A percentile compares a stretch with the other conserved stretches of the same genome.
These are phyloP conservation scores for Podospora pseudocomata DNA, from an alignment of 495 filamentous ascomycete species.

Conservation along the genomic window DNA sequence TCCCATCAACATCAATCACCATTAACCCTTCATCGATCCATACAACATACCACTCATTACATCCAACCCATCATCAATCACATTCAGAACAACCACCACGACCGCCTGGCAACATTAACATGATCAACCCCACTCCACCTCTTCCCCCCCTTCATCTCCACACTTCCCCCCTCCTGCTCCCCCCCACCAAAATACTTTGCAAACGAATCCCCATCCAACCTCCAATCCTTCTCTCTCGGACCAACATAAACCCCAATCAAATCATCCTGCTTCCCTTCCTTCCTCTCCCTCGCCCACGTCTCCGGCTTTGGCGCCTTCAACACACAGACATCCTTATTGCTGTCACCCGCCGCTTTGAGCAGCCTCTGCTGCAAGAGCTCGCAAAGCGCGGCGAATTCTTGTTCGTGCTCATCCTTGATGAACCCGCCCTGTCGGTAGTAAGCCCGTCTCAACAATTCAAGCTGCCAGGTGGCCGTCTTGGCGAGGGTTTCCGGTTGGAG, in stretches of 20 bases:
- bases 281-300: constrained; percentile 20
- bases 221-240: constrained; percentile 24
- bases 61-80: not conserved
- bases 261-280: constrained; percentile 23
- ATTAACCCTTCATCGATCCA: not conserved
- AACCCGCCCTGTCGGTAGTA: constrained; percentile 34
- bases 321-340: not conserved
- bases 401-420: constrained; percentile 29
- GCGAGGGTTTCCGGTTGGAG: constrained; percentile 42
- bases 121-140: constrained; percentile 16
- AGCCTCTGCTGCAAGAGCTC: constrained; percentile 14
- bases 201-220: constrained; percentile 4
- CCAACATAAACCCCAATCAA: constrained; percentile 27
- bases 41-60: not conserved
- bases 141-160: constrained; percentile 2
- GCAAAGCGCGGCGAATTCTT: constrained; percentile 20
- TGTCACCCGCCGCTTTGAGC: constrained; percentile 4
- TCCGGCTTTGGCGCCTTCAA: constrained; percentile 16
- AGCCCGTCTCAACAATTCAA: constrained; percentile 51
- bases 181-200: not conserved
- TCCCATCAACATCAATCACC: not conserved
- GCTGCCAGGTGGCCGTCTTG: constrained; percentile 43
- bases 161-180: not conserved
- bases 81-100: constrained; percentile 15
- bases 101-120: constrained; percentile 17